Evolutionary conservation across 148 eudicot species (phyloP).

Genomic region (Rhododendron henanense): DNA sequence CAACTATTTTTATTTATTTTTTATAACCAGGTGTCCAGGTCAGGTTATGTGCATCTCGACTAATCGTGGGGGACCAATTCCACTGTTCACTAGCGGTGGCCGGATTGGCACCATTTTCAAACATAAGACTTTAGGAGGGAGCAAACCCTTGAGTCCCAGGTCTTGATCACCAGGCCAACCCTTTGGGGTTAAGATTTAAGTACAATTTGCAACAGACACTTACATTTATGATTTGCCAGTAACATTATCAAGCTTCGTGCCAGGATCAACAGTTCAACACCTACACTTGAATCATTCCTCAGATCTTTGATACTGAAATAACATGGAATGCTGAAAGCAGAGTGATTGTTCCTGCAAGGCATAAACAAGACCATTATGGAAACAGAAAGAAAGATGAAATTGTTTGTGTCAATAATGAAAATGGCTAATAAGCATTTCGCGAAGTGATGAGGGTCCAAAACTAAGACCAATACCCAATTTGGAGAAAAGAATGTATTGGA

Average conservation of each 20-base stretch:
- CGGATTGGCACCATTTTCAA: no score
- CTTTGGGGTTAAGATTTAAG: not conserved
- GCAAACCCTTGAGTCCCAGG: no score
- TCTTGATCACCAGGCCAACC: no score
- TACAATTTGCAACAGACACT: not conserved
- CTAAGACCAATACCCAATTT: no score
- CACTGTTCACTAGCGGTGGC: no score
- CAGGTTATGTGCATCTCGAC: no score
- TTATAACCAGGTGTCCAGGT: no score
- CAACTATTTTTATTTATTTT: no score
- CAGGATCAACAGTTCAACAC: not conserved
- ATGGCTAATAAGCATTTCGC: no score
- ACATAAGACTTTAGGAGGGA: no score
- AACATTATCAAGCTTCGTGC: not conserved
- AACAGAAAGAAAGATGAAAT: not conserved
- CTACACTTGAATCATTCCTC: not conserved
- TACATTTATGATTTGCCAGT: not conserved
- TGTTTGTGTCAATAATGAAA: not conserved
- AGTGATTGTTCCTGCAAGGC: not conserved
- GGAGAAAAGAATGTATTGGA: not conserved
- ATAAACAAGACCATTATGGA: not conserved
- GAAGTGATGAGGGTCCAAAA: not conserved
- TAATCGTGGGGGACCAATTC: no score
- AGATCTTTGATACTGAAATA: not conserved
- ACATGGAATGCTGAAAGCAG: not conserved